Evolutionary conservation across 2,329 filamentous ascomycete genomes (phyloP).

Genomic region (Aspergillus niger): DNA sequence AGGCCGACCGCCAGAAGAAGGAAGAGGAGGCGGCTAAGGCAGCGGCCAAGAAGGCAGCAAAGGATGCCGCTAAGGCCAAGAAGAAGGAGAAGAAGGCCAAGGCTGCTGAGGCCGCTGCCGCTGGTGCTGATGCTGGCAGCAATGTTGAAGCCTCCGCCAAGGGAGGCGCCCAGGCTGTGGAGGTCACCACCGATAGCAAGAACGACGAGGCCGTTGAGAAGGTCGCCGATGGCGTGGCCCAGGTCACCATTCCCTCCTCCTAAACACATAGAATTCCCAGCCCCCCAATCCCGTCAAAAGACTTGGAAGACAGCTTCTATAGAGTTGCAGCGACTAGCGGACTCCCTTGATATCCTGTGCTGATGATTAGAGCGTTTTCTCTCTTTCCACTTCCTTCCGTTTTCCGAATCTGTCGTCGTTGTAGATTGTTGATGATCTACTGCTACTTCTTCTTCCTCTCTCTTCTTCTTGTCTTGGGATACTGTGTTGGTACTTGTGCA

Average conservation of each 20-base stretch:
- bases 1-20: conserved; percentile 68
- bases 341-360: conserved; percentile 3
- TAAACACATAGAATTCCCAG: conserved; percentile 20
- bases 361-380: conserved; percentile 8
- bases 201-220: conserved; percentile 42
- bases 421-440: background rate
- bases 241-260: conserved; percentile 46
- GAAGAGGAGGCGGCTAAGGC: conserved; percentile 56
- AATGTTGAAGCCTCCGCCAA: conserved; percentile 41
- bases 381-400: too few relatives aligned
- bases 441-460: background rate
- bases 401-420: background rate
- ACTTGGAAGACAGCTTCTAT: background rate
- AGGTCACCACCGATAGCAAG: conserved; percentile 24
- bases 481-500: background rate
- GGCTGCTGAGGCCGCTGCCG: conserved; percentile 40
- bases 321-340: background rate
- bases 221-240: conserved; percentile 45
- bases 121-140: conserved; percentile 26
- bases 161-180: conserved; percentile 33
- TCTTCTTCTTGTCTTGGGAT: background rate
- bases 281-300: background rate
- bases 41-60: conserved; percentile 38
- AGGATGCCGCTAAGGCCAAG: conserved; percentile 40
- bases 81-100: conserved; percentile 45